A percentile compares a stretch with the other conserved stretches of the same genome.
These are phyloP conservation scores for Collybia sp. DNA, from an alignment of 768 basidiomycete genomes.

Conservation along the genomic window DNA sequence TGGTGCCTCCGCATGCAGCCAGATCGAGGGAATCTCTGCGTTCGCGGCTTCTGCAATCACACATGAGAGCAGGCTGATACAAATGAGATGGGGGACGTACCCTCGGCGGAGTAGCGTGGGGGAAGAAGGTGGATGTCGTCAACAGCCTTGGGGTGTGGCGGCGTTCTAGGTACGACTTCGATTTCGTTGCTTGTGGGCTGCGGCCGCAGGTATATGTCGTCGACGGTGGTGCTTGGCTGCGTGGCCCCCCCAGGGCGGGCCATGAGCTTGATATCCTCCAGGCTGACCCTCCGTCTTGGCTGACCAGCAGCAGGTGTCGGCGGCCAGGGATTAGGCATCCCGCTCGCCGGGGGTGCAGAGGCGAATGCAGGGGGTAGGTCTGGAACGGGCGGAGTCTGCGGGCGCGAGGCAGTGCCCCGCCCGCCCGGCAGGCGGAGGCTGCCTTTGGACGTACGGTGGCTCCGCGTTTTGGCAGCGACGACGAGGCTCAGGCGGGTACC, in stretches of 20 bases:
- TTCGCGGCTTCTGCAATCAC: no score
- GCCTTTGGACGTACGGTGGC: slow-evolving; percentile 57
- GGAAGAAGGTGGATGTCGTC: slow-evolving; percentile 1
- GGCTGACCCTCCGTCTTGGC: slow-evolving; percentile 16
- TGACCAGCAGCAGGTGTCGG: slow-evolving; percentile 1
- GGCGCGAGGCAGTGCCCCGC: slow-evolving; percentile 26
- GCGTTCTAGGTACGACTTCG: slow-evolving; percentile 27
- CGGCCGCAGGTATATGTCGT: slow-evolving; percentile 23
- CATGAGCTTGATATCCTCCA: slow-evolving; percentile 18
- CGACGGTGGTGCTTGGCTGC: slow-evolving; percentile 15
- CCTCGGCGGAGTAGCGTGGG: not conserved
- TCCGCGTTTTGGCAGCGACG: slow-evolving; percentile 61
- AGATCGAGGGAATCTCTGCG: slow-evolving; percentile 39
- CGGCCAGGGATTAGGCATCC: not conserved
- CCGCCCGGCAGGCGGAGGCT: slow-evolving; percentile 59
- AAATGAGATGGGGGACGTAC: not conserved
- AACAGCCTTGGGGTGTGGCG: slow-evolving; percentile 12
- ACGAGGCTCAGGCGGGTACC: slow-evolving; percentile 33
- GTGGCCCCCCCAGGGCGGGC: slow-evolving; percentile 3
- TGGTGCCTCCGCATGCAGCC: slow-evolving; percentile 39
- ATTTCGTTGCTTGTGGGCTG: slow-evolving; percentile 18
- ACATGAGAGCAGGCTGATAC: not conserved
- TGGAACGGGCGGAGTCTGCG: slow-evolving; percentile 11
- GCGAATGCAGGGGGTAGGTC: not conserved
- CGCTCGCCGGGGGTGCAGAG: slow-evolving; percentile 5